A percentile compares a stretch with the other conserved stretches of the same genome.
Conservation (phyloP, 495 filamentous ascomycete species). For the Trypethelium eluteriae region DNA sequence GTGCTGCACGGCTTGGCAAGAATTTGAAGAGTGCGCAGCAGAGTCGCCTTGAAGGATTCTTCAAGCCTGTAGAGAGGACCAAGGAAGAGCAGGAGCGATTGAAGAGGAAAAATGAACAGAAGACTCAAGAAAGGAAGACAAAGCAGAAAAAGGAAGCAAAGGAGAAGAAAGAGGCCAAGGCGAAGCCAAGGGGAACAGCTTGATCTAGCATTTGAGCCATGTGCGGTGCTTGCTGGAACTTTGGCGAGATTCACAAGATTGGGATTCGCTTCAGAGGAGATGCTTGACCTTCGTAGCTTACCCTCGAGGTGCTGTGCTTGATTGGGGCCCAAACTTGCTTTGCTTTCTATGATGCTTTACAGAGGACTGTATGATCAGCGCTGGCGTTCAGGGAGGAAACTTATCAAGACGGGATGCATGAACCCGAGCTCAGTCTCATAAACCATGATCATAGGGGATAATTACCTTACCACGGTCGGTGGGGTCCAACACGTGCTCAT, state of each 20-base stretch:
- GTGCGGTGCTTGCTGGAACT: background rate
- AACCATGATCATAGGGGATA: no score
- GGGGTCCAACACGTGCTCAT: no score
- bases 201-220: slow-evolving; percentile 21
- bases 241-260: background rate
- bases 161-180: slow-evolving; percentile 80
- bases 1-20: slow-evolving; percentile 69
- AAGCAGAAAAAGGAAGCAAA: slow-evolving; percentile 82
- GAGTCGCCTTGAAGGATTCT: slow-evolving; percentile 90
- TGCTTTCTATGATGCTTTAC: background rate
- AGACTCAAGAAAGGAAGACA: slow-evolving; percentile 83
- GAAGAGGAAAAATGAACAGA: slow-evolving; percentile 90
- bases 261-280: background rate
- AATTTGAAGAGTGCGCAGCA: slow-evolving; percentile 84
- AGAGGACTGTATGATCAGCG: background rate
- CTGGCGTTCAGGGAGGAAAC: background rate
- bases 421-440: no score
- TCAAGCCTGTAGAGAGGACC: slow-evolving; percentile 86
- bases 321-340: background rate
- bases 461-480: no score
- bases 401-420: background rate
- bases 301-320: background rate
- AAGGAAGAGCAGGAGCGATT: slow-evolving; percentile 70
- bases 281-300: background rate
- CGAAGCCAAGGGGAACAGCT: slow-evolving; percentile 69